Evolutionary conservation across 495 filamentous ascomycete genomes (phyloP).

Genomic region (Schizothecium vesticola): DNA sequence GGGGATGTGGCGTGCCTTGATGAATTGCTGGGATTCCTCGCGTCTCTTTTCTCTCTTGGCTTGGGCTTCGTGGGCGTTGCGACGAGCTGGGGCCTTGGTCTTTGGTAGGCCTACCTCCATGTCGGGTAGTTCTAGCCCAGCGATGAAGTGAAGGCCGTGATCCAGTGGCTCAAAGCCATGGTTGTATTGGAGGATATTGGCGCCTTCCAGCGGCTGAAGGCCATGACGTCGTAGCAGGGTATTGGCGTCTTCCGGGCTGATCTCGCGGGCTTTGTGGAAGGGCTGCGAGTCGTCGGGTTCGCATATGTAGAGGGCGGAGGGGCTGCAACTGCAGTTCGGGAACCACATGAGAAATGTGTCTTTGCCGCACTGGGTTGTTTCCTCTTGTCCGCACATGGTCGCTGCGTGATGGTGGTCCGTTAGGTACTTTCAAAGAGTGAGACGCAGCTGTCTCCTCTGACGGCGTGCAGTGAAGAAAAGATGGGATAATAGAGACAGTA

Average conservation of each 20-base stretch:
- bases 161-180: background rate
- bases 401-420: too few species aligned
- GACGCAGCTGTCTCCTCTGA: too few species aligned
- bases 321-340: background rate
- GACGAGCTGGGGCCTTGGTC: too few species aligned
- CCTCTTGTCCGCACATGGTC: background rate
- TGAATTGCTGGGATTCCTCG: background rate
- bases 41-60: background rate
- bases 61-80: background rate
- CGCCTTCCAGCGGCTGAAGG: too few species aligned
- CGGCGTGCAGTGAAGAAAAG: too few species aligned
- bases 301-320: background rate
- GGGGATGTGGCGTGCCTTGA: background rate
- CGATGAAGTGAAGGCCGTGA: background rate
- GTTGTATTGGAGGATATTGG: too few species aligned
- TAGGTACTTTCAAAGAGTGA: too few species aligned
- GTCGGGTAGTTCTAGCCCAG: background rate
- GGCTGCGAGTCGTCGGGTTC: background rate
- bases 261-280: background rate
- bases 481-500: background rate
- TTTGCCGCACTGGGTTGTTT: background rate
- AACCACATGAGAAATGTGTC: background rate
- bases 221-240: background rate
- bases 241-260: background rate
- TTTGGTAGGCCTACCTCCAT: background rate